Conservation (phyloP, 2,329 filamentous ascomycete species). For the Aureobasidium pullulans region DNA sequence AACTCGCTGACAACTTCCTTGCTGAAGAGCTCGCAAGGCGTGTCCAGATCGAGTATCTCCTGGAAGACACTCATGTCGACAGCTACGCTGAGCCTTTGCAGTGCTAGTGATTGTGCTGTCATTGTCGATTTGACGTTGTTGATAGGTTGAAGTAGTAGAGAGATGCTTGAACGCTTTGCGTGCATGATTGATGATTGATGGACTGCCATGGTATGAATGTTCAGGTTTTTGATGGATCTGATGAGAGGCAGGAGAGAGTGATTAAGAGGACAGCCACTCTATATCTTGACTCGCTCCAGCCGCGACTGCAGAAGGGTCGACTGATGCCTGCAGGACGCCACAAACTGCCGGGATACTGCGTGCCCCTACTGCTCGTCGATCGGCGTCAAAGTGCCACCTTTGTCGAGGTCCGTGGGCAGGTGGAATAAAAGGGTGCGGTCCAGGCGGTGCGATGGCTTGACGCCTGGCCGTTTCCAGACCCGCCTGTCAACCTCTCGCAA, state of each 20-base stretch:
- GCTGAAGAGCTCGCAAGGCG: neutral
- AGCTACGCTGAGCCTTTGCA: neutral
- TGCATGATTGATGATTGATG: neutral
- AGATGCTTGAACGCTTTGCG: slow-evolving; percentile 4
- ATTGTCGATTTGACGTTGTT: neutral
- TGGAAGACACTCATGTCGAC: neutral
- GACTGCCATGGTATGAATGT: neutral
- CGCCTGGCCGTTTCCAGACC: neutral
- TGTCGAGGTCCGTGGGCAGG: neutral
- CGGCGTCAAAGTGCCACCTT: neutral
- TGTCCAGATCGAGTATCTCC: slow-evolving; percentile 11
- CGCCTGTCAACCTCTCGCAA: neutral
- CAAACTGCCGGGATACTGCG: neutral
- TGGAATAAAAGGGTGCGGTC: neutral
- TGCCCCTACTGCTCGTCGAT: neutral
- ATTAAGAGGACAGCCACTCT: neutral
- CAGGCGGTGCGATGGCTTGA: neutral
- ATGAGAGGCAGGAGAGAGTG: neutral
- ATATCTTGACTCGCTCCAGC: neutral
- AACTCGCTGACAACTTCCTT: neutral
- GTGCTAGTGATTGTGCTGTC: neutral
- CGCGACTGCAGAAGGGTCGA: neutral
- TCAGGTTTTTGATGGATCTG: neutral
- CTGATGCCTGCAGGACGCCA: neutral
- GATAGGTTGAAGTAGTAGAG: neutral